phyloP scores from a whole-genome alignment of 2,329 filamentous ascomycete genomes.

The Aspergillaceae sp. region DNA sequence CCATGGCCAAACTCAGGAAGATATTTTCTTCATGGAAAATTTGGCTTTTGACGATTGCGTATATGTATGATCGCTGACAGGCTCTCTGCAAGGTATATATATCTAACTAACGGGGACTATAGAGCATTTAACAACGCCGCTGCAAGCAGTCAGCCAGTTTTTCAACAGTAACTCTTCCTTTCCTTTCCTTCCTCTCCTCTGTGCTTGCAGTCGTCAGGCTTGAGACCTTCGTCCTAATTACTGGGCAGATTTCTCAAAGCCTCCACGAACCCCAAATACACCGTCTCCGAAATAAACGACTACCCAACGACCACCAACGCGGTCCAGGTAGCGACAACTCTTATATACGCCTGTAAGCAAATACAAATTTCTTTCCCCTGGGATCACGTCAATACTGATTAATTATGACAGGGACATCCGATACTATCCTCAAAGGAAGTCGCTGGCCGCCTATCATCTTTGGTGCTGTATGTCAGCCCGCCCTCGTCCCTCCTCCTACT shows the following conservation, averaged over 20 bases:
- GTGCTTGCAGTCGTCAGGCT: too few species aligned
- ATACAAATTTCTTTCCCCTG: neutral
- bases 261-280: conserved; percentile 38
- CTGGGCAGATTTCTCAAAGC: conserved; percentile 17
- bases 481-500: conserved; percentile 9
- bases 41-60: conserved; percentile 50
- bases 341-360: conserved; percentile 49
- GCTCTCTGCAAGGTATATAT: neutral
- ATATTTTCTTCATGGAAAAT: conserved; percentile 60
- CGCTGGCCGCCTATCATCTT: conserved; percentile 59
- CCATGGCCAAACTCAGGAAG: conserved; percentile 46
- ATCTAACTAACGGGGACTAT: neutral
- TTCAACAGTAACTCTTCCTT: conserved; percentile 35
- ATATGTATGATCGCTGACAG: conserved; percentile 36
- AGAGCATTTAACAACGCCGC: conserved; percentile 54
- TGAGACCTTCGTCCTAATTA: neutral
- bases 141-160: conserved; percentile 46
- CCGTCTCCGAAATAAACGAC: conserved; percentile 40
- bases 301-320: conserved; percentile 53
- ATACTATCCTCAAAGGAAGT: conserved; percentile 49
- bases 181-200: neutral
- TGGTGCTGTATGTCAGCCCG: conserved; percentile 44
- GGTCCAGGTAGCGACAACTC: conserved; percentile 50
- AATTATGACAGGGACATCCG: conserved; percentile 46
- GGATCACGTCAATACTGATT: neutral